Percentiles rank a stretch among this genome's conserved stretches.
Conservation (phyloP, 495 filamentous ascomycete genomes). For the Talaromyces stipitatus region DNA sequence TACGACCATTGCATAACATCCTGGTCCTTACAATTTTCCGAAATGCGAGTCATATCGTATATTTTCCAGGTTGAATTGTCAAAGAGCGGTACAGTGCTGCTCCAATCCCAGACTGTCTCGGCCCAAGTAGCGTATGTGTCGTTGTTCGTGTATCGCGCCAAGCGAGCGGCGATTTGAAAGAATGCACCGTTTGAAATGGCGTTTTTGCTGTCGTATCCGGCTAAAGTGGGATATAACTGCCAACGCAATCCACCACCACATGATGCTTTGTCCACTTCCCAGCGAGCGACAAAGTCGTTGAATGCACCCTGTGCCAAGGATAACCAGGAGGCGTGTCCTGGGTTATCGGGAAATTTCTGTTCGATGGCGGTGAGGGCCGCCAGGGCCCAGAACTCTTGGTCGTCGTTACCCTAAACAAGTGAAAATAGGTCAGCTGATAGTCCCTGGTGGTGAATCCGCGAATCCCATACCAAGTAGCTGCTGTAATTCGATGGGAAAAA, state of each 20-base stretch:
- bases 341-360: slow-evolving; percentile 58
- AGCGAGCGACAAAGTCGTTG: slow-evolving; percentile 60
- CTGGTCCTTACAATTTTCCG: slow-evolving; percentile 48
- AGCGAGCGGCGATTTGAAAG: slow-evolving; percentile 73
- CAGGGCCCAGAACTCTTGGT: slow-evolving; percentile 78
- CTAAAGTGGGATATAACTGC: slow-evolving; percentile 80
- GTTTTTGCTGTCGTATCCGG: slow-evolving; percentile 77
- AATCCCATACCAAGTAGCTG: slow-evolving; percentile 21
- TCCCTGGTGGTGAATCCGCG: no score
- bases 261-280: slow-evolving; percentile 46
- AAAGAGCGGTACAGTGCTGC: slow-evolving; percentile 46
- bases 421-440: not conserved
- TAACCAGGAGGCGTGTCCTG: slow-evolving; percentile 52
- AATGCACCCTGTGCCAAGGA: slow-evolving; percentile 52
- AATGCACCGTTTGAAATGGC: slow-evolving; percentile 70
- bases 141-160: slow-evolving; percentile 70
- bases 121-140: slow-evolving; percentile 72
- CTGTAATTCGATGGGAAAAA: slow-evolving; percentile 54
- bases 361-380: slow-evolving; percentile 68
- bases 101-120: slow-evolving; percentile 65
- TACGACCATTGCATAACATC: slow-evolving; percentile 68
- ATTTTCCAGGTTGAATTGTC: slow-evolving; percentile 43
- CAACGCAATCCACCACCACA: slow-evolving; percentile 77
- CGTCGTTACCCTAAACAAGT: slow-evolving; percentile 54
- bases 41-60: slow-evolving; percentile 57